Evolutionary conservation across 306 rosid genomes (phyloP).

Genomic region (Glycine soja): DNA sequence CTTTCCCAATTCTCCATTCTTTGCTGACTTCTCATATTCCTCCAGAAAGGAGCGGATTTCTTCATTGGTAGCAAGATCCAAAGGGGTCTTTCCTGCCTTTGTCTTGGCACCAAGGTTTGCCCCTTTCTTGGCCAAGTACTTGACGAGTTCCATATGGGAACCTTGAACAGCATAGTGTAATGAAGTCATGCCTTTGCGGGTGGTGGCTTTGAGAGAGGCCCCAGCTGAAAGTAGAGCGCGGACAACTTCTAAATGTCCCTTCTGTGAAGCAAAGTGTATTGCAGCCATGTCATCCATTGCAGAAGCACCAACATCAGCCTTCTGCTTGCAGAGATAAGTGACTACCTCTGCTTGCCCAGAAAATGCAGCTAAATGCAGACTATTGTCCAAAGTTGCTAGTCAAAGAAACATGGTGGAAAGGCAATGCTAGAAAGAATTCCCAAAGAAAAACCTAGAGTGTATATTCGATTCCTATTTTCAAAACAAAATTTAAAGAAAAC

Average conservation of each 20-base stretch:
- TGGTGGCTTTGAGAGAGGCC: constrained; percentile 68
- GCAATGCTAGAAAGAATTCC: constrained; percentile 17
- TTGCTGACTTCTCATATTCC: constrained; percentile 55
- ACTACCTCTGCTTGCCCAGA: constrained; percentile 81
- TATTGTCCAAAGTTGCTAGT: constrained; percentile 56
- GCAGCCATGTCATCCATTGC: constrained; percentile 99
- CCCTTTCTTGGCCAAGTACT: constrained; percentile 87
- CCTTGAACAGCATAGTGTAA: constrained; percentile 92
- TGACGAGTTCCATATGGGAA: constrained; percentile 77
- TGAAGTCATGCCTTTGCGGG: constrained; percentile 87
- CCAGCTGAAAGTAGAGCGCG: constrained; percentile 68
- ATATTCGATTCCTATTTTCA: neutral
- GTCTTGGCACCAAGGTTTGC: constrained; percentile 69
- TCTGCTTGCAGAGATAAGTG: constrained; percentile 76
- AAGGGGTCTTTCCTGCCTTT: constrained; percentile 79
- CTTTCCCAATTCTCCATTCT: constrained; percentile 56
- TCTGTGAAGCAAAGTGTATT: constrained; percentile 88
- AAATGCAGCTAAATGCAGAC: constrained; percentile 97
- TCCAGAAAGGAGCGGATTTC: constrained; percentile 71
- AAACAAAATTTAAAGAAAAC: neutral
- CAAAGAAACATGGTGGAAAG: constrained; percentile 62
- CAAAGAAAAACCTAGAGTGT: neutral
- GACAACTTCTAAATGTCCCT: constrained; percentile 85
- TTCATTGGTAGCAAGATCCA: constrained; percentile 74
- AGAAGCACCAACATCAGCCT: constrained; percentile 90